These are phyloP conservation scores for Keqinozyma sinolaborantium DNA, from an alignment of 1,139 yeast species.

Conservation along the genomic window DNA sequence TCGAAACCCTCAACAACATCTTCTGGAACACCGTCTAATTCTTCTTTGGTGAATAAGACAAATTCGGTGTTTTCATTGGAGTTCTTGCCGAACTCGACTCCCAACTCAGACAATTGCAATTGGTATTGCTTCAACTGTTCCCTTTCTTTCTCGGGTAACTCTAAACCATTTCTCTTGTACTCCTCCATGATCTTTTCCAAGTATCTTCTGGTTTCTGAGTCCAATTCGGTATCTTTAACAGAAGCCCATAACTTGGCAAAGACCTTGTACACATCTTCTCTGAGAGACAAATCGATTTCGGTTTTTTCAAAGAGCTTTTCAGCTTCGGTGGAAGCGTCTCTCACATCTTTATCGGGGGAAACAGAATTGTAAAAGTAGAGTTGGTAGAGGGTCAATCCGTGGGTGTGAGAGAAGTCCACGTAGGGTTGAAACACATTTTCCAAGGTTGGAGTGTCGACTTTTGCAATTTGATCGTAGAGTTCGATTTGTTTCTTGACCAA, in stretches of 20 bases:
- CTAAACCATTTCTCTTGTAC: slow-evolving; percentile 67
- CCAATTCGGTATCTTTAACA: slow-evolving; percentile 27
- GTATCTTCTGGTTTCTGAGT: slow-evolving; percentile 55
- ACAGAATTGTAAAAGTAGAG: slow-evolving; percentile 69
- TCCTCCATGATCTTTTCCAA: slow-evolving; percentile 53
- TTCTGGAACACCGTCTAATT: slow-evolving; percentile 72
- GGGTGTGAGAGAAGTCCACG: slow-evolving; percentile 47
- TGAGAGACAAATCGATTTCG: slow-evolving; percentile 58
- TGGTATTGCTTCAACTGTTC: slow-evolving; percentile 54
- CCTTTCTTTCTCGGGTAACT: slow-evolving; percentile 51
- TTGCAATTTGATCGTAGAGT: slow-evolving; percentile 55
- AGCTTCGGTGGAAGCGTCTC: slow-evolving; percentile 69
- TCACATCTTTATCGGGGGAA: slow-evolving; percentile 53
- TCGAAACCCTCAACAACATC: slow-evolving; percentile 59
- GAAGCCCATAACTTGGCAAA: slow-evolving; percentile 49
- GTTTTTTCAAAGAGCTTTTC: slow-evolving; percentile 54
- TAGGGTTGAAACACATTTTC: slow-evolving; percentile 53
- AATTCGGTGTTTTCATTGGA: slow-evolving; percentile 69
- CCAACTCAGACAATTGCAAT: slow-evolving; percentile 54
- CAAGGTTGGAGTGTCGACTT: slow-evolving; percentile 44
- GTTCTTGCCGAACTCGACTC: slow-evolving; percentile 58
- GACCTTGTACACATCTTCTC: slow-evolving; percentile 64
- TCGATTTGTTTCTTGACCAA: slow-evolving; percentile 42
- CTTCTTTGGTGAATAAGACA: slow-evolving; percentile 55
- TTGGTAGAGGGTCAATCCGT: slow-evolving; percentile 41